Conservation (phyloP, 176 grass and related monocot species). For the Oryza nivara region DNA sequence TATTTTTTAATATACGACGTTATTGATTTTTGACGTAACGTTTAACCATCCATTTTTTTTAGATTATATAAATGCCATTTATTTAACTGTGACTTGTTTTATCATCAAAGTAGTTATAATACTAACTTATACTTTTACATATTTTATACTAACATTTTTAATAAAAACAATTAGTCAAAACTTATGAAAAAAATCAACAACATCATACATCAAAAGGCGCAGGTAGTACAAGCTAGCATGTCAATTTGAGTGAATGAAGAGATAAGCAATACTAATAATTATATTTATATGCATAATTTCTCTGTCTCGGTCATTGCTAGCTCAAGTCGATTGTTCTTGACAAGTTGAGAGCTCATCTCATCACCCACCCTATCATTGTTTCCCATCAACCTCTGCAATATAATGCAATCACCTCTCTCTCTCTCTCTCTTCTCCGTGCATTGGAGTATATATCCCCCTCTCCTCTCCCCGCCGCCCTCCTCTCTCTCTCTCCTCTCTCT, state of each 20-base stretch:
- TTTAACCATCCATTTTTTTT: no score
- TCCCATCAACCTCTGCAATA: constrained; percentile 4
- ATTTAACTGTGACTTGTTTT: no score
- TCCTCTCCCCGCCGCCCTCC: background rate
- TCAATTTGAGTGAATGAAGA: background rate
- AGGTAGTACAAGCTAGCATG: background rate
- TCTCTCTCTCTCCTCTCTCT: background rate
- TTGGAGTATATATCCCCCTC: constrained; percentile 39
- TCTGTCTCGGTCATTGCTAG: background rate
- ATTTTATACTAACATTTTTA: no score
- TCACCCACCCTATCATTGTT: constrained; percentile 44
- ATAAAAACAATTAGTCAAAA: no score
- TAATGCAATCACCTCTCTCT: background rate
- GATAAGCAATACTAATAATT: background rate
- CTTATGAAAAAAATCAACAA: no score
- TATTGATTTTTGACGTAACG: no score
- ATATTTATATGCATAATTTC: background rate
- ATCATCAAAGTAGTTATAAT: no score
- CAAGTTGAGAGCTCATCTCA: background rate
- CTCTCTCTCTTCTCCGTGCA: no score
- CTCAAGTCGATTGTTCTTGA: background rate
- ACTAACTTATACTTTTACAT: no score
- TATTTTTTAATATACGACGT: no score
- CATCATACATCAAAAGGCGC: no score
- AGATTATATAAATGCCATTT: no score